Percentiles rank a stretch among this genome's conserved stretches.
Evolutionary conservation across 1,139 yeast genomes (phyloP).

Genomic region (Ogataea hybrid): DNA sequence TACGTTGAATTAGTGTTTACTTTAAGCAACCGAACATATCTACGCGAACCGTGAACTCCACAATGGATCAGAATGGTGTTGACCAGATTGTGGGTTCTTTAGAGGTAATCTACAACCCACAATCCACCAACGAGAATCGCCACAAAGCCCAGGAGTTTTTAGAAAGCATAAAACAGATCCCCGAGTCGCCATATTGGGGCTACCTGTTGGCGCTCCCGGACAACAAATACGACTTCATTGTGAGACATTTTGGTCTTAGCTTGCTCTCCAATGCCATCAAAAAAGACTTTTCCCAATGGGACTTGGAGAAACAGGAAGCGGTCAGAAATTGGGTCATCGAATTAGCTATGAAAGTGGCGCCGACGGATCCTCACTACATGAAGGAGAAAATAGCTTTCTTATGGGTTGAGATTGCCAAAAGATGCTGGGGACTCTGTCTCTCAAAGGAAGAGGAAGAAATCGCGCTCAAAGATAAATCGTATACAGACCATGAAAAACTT

Average conservation of each 20-base stretch:
- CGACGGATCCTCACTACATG: constrained; percentile 82
- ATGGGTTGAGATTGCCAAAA: constrained; percentile 93
- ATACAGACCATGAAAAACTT: constrained; percentile 41
- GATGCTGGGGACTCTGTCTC: constrained; percentile 73
- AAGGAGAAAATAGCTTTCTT: constrained; percentile 86
- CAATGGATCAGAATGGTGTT: constrained; percentile 65
- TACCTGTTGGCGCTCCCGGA: constrained; percentile 74
- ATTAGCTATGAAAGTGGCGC: constrained; percentile 56
- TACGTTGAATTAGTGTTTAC: too few species aligned
- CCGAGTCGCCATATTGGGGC: constrained; percentile 92
- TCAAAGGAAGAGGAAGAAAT: constrained; percentile 15
- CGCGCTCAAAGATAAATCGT: constrained; percentile 31
- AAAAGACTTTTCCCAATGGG: constrained; percentile 49
- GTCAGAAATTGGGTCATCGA: constrained; percentile 84
- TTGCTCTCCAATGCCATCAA: constrained; percentile 72
- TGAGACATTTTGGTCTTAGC: constrained; percentile 88
- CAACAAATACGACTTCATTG: constrained; percentile 61
- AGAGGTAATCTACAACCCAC: constrained; percentile 73
- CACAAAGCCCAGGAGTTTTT: constrained; percentile 70
- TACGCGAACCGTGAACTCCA: not conserved
- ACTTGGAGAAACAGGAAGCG: constrained; percentile 63
- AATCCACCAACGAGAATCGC: constrained; percentile 61
- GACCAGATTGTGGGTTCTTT: constrained; percentile 73
- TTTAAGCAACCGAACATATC: too few species aligned
- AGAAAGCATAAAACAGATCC: constrained; percentile 71